phyloP scores from a whole-genome alignment of 345 rosid species.

The Melaleuca alternifolia region DNA sequence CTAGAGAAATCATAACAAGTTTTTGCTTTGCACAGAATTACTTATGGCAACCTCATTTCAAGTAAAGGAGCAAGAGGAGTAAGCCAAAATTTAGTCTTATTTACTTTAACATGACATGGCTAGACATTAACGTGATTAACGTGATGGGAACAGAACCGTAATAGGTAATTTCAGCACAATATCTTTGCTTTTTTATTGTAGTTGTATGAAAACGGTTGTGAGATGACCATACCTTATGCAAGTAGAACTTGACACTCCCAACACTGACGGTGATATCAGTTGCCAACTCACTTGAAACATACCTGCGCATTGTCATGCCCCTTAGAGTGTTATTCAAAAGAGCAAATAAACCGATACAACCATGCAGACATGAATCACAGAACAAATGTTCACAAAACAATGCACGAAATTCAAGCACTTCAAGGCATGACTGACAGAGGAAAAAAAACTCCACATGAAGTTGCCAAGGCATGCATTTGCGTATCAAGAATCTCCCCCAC shows the following conservation, averaged over 20 bases:
- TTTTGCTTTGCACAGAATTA: background rate
- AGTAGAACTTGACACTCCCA: constrained; percentile 50
- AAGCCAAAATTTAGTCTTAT: background rate
- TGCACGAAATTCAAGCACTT: background rate
- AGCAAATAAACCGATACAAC: background rate
- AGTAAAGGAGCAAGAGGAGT: background rate
- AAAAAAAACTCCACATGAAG: background rate
- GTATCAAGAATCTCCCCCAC: background rate
- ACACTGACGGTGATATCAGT: constrained; percentile 50
- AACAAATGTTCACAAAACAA: background rate
- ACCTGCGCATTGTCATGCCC: constrained; percentile 24
- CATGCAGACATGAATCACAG: background rate
- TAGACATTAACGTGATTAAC: background rate
- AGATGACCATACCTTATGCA: constrained; percentile 64
- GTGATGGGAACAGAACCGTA: background rate
- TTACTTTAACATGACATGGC: background rate
- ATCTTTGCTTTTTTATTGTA: background rate
- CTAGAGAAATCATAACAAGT: background rate
- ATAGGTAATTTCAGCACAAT: background rate
- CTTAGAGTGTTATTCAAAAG: background rate
- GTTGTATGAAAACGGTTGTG: background rate
- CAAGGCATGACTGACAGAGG: background rate
- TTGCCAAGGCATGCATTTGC: background rate
- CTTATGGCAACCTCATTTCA: background rate
- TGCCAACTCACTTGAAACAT: constrained; percentile 62